A percentile compares a stretch with the other conserved stretches of the same genome.
Conservation (phyloP, 768 basidiomycete species). For the Atractiella rhizophila region DNA sequence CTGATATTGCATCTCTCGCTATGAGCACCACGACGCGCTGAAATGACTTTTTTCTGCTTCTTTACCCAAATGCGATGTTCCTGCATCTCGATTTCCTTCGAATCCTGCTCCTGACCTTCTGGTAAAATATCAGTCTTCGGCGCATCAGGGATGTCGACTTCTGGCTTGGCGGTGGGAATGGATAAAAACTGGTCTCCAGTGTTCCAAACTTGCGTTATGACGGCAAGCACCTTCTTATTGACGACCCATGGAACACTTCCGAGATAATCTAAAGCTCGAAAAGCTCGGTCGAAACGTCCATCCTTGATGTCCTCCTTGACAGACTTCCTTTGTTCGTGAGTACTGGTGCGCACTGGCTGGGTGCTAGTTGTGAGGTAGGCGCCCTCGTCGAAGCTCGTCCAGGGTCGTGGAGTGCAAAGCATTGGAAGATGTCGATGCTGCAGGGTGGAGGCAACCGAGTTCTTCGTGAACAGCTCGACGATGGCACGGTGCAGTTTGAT, state of each 20-base stretch:
- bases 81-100: conserved; percentile 17
- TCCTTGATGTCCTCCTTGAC: conserved; percentile 44
- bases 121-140: conserved; percentile 25
- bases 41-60: not conserved
- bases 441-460: conserved; percentile 40
- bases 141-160: conserved; percentile 34
- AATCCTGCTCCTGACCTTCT: conserved; percentile 2
- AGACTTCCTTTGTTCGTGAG: conserved; percentile 46
- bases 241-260: conserved; percentile 74
- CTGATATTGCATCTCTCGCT: conserved; percentile 69
- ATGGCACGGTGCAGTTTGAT: conserved; percentile 65
- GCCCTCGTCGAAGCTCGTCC: conserved; percentile 50
- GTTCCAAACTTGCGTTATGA: conserved; percentile 63
- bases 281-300: conserved; percentile 59
- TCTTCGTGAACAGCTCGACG: conserved; percentile 47
- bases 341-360: conserved; percentile 21
- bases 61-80: not conserved
- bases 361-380: conserved; percentile 59
- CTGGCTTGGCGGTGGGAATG: conserved; percentile 47
- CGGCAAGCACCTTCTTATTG: conserved; percentile 50
- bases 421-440: conserved; percentile 90
- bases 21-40: conserved; percentile 32
- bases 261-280: conserved; percentile 67
- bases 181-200: conserved; percentile 54
- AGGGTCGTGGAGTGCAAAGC: conserved; percentile 72